Base-by-base conservation (phyloP, 2,329 filamentous ascomycete genomes). In the Aspergillus ustus region DNA sequence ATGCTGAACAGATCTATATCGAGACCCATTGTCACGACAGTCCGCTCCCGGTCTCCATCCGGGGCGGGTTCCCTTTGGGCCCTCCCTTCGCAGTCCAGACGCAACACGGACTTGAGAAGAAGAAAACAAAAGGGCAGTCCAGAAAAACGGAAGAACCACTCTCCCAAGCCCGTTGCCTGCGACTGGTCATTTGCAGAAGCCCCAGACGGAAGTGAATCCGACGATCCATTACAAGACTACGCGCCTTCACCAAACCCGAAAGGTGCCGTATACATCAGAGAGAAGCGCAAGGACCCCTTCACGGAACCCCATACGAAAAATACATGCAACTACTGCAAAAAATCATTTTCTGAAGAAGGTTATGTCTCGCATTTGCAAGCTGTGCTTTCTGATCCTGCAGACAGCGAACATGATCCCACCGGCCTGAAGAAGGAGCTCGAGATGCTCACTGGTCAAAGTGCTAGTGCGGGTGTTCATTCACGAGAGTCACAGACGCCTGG, bases 51-150 rank as follows among this genome's bases (percentile, higher is more conserved):
- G 43, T 79, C 77, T 53, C 75, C 77, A 60, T 71, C 73, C 20
- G 71, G 71, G 22, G 69, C 71, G 37, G 69, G 70, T 19, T 80
- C 77, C 11, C 55, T 80, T 17, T 80, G 78, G 78, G 73, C 75
- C 45, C 58, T 75, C 57, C 72, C 71, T 51, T 61, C 59, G 62
- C 68, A 50, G 40, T 59, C 66, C 49, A 67, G 68, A 63, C 55
- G 70, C 59, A 65, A 70, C 57, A 64, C 72, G 48, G 60, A 70
- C 13, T 48, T 55, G 20, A 68, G 66, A 63, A 72, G 60, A 59
- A 66, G 29, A 65, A 65, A 62, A 56, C 63, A 31, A 62, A 66
- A 64, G 45, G 69, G 60, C 63, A 58, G 60, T 70, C 61, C 8
- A 60, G 64, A 58, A 29, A 53, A 67, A 56, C 54, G 58, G 37